These are phyloP conservation scores for Trametes meyenii DNA, from an alignment of 768 basidiomycete genomes.

Conservation along the genomic window DNA sequence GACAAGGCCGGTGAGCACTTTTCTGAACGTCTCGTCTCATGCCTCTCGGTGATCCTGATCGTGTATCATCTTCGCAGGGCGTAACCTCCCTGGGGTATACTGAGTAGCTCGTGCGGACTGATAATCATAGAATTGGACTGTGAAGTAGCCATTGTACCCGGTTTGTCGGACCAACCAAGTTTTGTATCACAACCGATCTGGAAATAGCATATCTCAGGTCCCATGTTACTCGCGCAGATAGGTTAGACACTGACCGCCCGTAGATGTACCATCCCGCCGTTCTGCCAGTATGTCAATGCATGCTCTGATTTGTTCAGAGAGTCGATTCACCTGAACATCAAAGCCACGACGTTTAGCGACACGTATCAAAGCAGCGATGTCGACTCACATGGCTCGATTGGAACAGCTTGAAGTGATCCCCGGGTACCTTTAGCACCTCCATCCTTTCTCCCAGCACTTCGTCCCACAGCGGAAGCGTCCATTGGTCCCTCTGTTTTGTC, in stretches of 20 bases:
- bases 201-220: no score
- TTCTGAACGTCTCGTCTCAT: background rate
- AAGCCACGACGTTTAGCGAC: background rate
- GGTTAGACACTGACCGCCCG: no score
- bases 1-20: slow-evolving; percentile 23
- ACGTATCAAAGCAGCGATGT: background rate
- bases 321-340: background rate
- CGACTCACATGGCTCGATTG: slow-evolving; percentile 49
- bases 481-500: slow-evolving; percentile 43
- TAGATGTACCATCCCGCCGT: background rate
- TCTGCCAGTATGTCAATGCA: background rate
- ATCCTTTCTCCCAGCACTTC: slow-evolving; percentile 41
- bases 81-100: slow-evolving; percentile 30
- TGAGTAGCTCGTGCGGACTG: slow-evolving; percentile 11
- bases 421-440: slow-evolving; percentile 58
- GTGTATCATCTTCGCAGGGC: slow-evolving; percentile 18
- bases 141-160: slow-evolving; percentile 4
- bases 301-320: background rate
- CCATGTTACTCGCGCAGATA: no score
- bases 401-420: slow-evolving; percentile 68
- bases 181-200: no score
- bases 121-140: background rate
- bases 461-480: slow-evolving; percentile 51
- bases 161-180: background rate
- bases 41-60: background rate